phyloP scores from a whole-genome alignment of 257 asterid species.

The Nyctanthes arbortristis region DNA sequence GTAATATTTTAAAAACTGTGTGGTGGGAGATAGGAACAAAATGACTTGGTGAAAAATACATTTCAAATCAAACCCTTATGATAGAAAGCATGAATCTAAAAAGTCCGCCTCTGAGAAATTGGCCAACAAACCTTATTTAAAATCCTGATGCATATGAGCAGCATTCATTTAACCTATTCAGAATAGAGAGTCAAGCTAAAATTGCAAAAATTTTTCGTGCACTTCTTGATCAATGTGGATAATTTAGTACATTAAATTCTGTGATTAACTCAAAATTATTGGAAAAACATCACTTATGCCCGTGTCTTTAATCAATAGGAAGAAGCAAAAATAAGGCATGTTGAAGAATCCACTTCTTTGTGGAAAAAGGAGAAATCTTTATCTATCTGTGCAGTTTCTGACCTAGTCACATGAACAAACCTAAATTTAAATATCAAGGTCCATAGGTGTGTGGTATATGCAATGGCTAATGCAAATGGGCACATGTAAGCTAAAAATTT shows the following conservation, averaged over 20 bases:
- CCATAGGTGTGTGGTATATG: neutral
- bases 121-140: neutral
- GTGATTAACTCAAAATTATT: neutral
- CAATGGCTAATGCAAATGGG: neutral
- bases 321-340: neutral
- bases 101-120: neutral
- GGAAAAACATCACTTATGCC: neutral
- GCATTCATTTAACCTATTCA: neutral
- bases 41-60: too few species aligned
- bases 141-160: neutral
- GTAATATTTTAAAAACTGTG: too few species aligned
- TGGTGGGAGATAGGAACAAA: too few species aligned
- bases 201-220: neutral
- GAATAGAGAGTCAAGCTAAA: neutral
- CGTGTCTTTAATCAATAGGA: neutral
- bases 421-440: neutral
- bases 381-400: neutral
- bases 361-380: neutral
- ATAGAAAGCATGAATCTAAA: neutral
- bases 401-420: neutral
- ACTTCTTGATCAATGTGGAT: neutral
- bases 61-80: too few species aligned
- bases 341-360: neutral
- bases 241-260: neutral
- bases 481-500: neutral